These are phyloP conservation scores for Scedosporium minutisporum DNA, from an alignment of 2,329 filamentous ascomycete species.

Conservation along the genomic window DNA sequence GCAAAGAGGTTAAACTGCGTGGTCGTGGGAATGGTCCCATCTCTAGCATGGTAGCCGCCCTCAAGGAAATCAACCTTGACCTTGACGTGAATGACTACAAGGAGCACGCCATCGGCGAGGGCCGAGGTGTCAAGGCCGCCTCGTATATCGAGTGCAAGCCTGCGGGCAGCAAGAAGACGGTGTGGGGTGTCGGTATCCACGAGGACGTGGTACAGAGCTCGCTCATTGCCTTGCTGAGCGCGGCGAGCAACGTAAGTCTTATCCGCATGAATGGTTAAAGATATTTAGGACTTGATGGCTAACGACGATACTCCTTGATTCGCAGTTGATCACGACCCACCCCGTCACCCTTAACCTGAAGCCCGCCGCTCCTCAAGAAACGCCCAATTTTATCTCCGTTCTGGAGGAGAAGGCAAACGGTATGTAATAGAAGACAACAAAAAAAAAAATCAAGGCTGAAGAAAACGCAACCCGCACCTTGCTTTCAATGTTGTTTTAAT, in stretches of 20 bases:
- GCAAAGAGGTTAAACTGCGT: slow-evolving; percentile 64
- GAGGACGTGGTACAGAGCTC: slow-evolving; percentile 87
- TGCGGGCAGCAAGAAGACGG: slow-evolving; percentile 54
- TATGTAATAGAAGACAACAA: slow-evolving; percentile 13
- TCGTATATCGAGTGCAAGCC: slow-evolving; percentile 87
- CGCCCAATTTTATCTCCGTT: slow-evolving; percentile 21
- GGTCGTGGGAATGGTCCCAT: slow-evolving; percentile 86
- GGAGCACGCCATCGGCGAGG: slow-evolving; percentile 82
- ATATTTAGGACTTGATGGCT: slow-evolving; percentile 2
- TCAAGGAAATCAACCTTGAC: slow-evolving; percentile 70
- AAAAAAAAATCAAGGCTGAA: background rate
- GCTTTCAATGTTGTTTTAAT: too few species aligned
- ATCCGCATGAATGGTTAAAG: background rate
- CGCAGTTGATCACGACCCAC: slow-evolving; percentile 62
- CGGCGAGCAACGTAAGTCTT: slow-evolving; percentile 69
- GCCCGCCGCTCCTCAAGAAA: slow-evolving; percentile 29
- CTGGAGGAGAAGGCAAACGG: slow-evolving; percentile 31
- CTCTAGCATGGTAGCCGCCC: slow-evolving; percentile 74
- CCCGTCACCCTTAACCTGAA: slow-evolving; percentile 57
- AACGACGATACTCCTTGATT: slow-evolving; percentile 5
- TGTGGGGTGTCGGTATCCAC: slow-evolving; percentile 89
- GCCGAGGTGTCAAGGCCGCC: slow-evolving; percentile 80
- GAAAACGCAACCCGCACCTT: background rate
- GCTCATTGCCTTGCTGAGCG: slow-evolving; percentile 74
- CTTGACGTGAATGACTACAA: slow-evolving; percentile 92